A percentile compares a stretch with the other conserved stretches of the same genome.
phyloP scores from a whole-genome alignment of 192 early-diverging fungal genomes.

The Podila minutissima region DNA sequence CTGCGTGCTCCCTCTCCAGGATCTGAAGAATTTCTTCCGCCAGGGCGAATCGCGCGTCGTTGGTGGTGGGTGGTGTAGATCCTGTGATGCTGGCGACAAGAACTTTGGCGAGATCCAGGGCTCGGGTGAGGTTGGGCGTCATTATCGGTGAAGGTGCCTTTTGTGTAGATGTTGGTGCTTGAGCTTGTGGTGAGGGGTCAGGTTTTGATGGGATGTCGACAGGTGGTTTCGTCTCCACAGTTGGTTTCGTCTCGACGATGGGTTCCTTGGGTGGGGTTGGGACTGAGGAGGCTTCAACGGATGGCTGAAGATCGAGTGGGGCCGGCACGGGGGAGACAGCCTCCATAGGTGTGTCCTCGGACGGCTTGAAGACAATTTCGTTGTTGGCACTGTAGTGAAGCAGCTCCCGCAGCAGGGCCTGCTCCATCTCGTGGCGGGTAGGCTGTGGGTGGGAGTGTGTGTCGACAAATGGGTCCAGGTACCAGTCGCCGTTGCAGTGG shows the following conservation, averaged over 20 bases:
- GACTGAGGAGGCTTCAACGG: not conserved
- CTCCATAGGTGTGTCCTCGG: not conserved
- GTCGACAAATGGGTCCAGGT: not conserved
- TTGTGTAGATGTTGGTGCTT: not conserved
- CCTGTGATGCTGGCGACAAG: not conserved
- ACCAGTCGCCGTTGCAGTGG: slow-evolving; percentile 4
- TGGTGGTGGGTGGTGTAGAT: not conserved
- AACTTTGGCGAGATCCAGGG: not conserved
- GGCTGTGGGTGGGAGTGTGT: slow-evolving; percentile 3
- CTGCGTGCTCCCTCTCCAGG: not conserved
- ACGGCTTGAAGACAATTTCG: not conserved
- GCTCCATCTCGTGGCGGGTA: slow-evolving; percentile 1
- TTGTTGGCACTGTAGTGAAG: not conserved
- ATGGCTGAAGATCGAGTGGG: not conserved
- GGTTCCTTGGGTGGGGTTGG: slow-evolving; percentile 1
- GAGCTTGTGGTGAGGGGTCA: not conserved
- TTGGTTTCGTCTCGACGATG: not conserved
- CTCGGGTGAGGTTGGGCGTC: not conserved
- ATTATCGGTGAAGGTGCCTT: not conserved
- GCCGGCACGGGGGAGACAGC: not conserved
- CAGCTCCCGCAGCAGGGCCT: not conserved
- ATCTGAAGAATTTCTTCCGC: not conserved
- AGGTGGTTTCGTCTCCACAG: not conserved
- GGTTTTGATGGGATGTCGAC: not conserved
- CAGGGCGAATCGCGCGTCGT: not conserved